Evolutionary conservation across 139 green algal species (phyloP), one percentile per base, ranked within the genome.

Genomic region (Spirogloea muscicola): DNA sequence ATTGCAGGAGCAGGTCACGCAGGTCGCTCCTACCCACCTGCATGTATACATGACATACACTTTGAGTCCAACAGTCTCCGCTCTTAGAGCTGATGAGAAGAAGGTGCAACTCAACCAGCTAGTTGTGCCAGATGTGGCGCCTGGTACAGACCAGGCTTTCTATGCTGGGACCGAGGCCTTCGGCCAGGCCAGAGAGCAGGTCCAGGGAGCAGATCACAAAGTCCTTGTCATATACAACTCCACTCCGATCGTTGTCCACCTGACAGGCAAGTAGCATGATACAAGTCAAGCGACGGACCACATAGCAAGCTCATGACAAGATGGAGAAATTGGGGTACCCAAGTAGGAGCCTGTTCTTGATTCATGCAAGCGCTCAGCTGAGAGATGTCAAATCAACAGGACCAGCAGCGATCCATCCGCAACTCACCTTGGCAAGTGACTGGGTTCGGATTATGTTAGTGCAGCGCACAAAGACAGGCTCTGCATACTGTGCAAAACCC

Each of bases 121-220:
- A n/a, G n/a, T n/a, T n/a, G n/a, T n/a, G n/a, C n/a, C n/a, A n/a
- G n/a, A n/a, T n/a, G n/a, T n/a, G n/a, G n/a, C n/a, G n/a, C n/a
- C n/a, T n/a, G n/a, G n/a, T n/a, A n/a, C 74, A 41, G 38, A 96
- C 83, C 34, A 97, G 74, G 44, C 69, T 60, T 55, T 92, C 91
- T 0, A 91, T 77, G 38, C 49, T 71, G 18, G 85, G n/a, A 4
- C 87, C 84, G 55, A 97, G 80, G 3, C 72, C 90, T 73, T 96
- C 90, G 0, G 80, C 77, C 51, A 96, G 31, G 7, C 91, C 90
- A 2, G 82, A 84, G 46, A 97, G 51, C 16, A 95, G 39, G 76
- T 97, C 93, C 58, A 98, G 80, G 0, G 82, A 58, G 43, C 79
- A 84, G 39, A 93, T 84, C 5, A 86, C 29, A 31, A 78, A 84